phyloP scores from a whole-genome alignment of 1,139 yeast genomes.

The Geotrichum australiense region DNA sequence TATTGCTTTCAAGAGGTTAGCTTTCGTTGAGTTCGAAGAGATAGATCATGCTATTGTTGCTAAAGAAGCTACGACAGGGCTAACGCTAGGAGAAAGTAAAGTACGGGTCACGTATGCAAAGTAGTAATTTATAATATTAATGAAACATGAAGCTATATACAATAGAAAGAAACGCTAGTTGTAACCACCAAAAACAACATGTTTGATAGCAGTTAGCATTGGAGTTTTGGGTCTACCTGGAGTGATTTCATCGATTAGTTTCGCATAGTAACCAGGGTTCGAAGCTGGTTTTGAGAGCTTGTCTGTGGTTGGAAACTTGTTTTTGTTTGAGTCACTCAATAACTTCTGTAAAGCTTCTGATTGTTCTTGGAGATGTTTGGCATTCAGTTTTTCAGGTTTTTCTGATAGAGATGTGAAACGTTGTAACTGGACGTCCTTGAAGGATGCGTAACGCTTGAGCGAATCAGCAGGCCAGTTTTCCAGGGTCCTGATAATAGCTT shows the following conservation, averaged over 20 bases:
- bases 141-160: slow-evolving; percentile 14
- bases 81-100: slow-evolving; percentile 35
- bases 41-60: slow-evolving; percentile 46
- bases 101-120: slow-evolving; percentile 47
- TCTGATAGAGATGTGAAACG: slow-evolving; percentile 25
- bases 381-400: slow-evolving; percentile 24
- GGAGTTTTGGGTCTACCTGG: slow-evolving; percentile 70
- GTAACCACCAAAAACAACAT: slow-evolving; percentile 35
- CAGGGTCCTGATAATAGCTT: slow-evolving; percentile 19
- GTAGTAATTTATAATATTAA: slow-evolving; percentile 29
- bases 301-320: slow-evolving; percentile 34
- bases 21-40: slow-evolving; percentile 70
- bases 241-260: slow-evolving; percentile 61
- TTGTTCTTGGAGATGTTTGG: slow-evolving; percentile 26
- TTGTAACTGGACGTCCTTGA: slow-evolving; percentile 28
- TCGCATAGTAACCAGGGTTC: slow-evolving; percentile 68
- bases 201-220: slow-evolving; percentile 31
- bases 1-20: slow-evolving; percentile 61
- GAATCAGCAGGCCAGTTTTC: slow-evolving; percentile 29
- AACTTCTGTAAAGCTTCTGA: slow-evolving; percentile 26
- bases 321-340: slow-evolving; percentile 22
- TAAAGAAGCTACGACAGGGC: slow-evolving; percentile 35
- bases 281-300: slow-evolving; percentile 72
- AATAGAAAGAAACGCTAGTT: slow-evolving; percentile 18
- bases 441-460: slow-evolving; percentile 31